Conservation (phyloP, 352 stramenopile genomes). For the Globisporangium apiculatum region DNA sequence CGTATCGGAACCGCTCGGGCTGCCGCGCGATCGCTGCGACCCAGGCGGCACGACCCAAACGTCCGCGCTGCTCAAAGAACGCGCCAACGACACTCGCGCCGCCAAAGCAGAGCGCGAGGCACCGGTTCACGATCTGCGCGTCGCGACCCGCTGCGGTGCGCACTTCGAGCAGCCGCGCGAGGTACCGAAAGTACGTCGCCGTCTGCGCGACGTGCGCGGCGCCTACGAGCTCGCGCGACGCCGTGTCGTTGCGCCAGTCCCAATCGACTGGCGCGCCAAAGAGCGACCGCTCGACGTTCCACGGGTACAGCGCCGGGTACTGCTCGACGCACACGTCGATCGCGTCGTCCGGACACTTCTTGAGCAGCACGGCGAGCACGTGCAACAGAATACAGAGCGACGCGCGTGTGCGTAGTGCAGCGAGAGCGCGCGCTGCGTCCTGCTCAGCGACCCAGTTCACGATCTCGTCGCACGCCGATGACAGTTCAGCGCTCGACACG, state of each 20-base stretch:
- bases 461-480: conserved; percentile 65
- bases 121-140: conserved; percentile 43
- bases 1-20: conserved; percentile 36
- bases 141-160: conserved; percentile 35
- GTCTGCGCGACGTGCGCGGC: conserved; percentile 29
- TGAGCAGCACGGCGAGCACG: conserved; percentile 71
- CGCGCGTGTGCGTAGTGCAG: conserved; percentile 37
- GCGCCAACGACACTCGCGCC: conserved; percentile 32
- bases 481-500: conserved; percentile 75
- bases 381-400: conserved; percentile 75
- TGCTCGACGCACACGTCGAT: conserved; percentile 66
- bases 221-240: conserved; percentile 20
- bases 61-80: conserved; percentile 40
- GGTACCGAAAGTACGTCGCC: conserved; percentile 63
- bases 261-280: conserved; percentile 53
- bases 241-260: not conserved
- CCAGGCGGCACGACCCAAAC: conserved; percentile 23
- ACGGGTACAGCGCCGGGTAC: conserved; percentile 66
- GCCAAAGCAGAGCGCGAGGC: conserved; percentile 55
- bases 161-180: conserved; percentile 56
- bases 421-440: conserved; percentile 36
- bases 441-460: conserved; percentile 74
- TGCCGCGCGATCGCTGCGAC: conserved; percentile 40
- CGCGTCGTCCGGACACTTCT: conserved; percentile 63
- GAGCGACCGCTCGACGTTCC: conserved; percentile 75